Conservation (phyloP, 2,329 filamentous ascomycete genomes). For the Cladorrhinum sp. region DNA sequence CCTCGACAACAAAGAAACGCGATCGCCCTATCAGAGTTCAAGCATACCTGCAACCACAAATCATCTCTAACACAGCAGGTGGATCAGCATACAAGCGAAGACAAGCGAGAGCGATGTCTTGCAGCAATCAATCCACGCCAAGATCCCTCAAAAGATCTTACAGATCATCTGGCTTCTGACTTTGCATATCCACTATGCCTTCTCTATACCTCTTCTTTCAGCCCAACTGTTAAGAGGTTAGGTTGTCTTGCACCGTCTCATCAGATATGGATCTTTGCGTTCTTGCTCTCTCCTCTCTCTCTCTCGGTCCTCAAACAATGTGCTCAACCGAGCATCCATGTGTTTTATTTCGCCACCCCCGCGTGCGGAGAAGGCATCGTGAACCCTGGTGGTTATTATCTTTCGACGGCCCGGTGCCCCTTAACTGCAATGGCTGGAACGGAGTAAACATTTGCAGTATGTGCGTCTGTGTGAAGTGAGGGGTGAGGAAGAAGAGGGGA, state of each 20-base stretch:
- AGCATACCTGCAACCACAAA: neutral
- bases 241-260: neutral
- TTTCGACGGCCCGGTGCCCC: constrained; percentile 2
- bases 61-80: neutral
- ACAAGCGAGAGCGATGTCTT: neutral
- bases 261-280: neutral
- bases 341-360: neutral
- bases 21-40: neutral
- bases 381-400: neutral
- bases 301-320: neutral
- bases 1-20: neutral
- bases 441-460: neutral
- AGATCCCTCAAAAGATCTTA: neutral
- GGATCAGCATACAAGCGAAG: neutral
- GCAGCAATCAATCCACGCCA: neutral
- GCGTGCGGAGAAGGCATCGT: neutral
- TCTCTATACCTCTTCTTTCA: neutral
- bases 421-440: constrained; percentile 3
- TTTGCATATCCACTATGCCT: neutral
- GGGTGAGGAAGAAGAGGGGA: neutral
- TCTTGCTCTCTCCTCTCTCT: neutral
- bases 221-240: neutral
- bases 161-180: neutral
- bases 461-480: neutral
- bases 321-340: neutral